Percentiles rank a stretch among this genome's conserved stretches.
phyloP scores from a whole-genome alignment of 2,329 filamentous ascomycete species.

The Penicillium rolfsii region DNA sequence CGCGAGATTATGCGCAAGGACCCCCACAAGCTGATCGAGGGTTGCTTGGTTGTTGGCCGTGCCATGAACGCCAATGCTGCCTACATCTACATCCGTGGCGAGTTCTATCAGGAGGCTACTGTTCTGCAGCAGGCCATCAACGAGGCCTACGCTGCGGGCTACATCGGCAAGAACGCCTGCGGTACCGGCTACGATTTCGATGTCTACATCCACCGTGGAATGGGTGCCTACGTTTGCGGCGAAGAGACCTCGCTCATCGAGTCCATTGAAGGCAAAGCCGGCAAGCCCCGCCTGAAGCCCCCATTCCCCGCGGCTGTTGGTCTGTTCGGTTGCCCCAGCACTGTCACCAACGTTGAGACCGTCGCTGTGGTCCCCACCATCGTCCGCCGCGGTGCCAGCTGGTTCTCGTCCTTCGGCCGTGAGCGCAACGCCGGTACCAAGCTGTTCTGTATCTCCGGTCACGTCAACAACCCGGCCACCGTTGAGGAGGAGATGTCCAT shows the following conservation, averaged over 20 bases:
- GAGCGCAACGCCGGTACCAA: constrained; percentile 97
- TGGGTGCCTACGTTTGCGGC: constrained; percentile 96
- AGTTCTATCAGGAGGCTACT: constrained; percentile 95
- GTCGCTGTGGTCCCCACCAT: constrained; percentile 95
- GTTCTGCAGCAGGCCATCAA: constrained; percentile 94
- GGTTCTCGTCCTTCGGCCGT: constrained; percentile 93
- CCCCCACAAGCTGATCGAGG: constrained; percentile 97
- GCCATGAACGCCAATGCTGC: constrained; percentile 99
- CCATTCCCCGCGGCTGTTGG: constrained; percentile 97
- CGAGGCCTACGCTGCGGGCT: constrained; percentile 90
- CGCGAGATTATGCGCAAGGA: constrained; percentile 99
- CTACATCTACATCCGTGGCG: constrained; percentile 99
- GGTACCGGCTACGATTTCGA: constrained; percentile 97
- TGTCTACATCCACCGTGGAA: constrained; percentile 93
- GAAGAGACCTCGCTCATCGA: constrained; percentile 98
- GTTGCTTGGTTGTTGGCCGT: constrained; percentile 91
- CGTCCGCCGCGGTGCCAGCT: constrained; percentile 84
- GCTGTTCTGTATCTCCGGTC: constrained; percentile 96
- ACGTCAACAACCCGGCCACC: constrained; percentile 97
- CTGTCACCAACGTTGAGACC: constrained; percentile 97
- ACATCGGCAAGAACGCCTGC: constrained; percentile 98
- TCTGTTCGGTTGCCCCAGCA: constrained; percentile 96
- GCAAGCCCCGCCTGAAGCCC: constrained; percentile 97
- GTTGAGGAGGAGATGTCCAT: constrained; percentile 99
- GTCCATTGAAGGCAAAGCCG: constrained; percentile 96